Percentiles rank a stretch among this genome's conserved stretches.
Conservation (phyloP, 768 basidiomycete species). For the Phylloporus sp. region DNA sequence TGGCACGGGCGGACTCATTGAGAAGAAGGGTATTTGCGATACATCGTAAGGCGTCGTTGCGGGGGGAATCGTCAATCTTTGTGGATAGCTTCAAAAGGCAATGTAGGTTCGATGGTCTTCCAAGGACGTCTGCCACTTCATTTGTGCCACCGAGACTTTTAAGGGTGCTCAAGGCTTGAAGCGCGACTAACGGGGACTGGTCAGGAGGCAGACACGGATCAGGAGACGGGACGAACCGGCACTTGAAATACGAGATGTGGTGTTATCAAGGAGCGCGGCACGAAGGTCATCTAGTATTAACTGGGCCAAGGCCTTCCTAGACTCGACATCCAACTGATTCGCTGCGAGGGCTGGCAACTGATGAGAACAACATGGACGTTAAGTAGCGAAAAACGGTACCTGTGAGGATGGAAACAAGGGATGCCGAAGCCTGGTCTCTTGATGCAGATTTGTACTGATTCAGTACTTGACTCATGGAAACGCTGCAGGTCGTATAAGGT, state of each 20-base stretch:
- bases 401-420: slow-evolving; percentile 11
- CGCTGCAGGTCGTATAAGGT: neutral
- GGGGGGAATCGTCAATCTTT: slow-evolving; percentile 51
- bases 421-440: neutral
- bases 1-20: slow-evolving; percentile 54
- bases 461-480: slow-evolving; percentile 14
- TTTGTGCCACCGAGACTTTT: slow-evolving; percentile 73
- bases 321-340: slow-evolving; percentile 31
- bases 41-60: slow-evolving; percentile 67
- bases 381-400: slow-evolving; percentile 15
- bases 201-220: neutral
- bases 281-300: slow-evolving; percentile 57
- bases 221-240: slow-evolving; percentile 43
- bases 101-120: slow-evolving; percentile 50
- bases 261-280: slow-evolving; percentile 29
- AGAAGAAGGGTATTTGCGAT: slow-evolving; percentile 78
- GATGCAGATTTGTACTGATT: slow-evolving; percentile 16
- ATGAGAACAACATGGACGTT: slow-evolving; percentile 10
- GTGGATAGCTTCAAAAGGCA: slow-evolving; percentile 48
- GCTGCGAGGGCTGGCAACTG: slow-evolving; percentile 8
- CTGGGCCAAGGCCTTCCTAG: slow-evolving; percentile 54
- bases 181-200: slow-evolving; percentile 45
- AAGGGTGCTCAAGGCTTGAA: slow-evolving; percentile 61
- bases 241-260: slow-evolving; percentile 45
- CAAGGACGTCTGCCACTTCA: slow-evolving; percentile 59